These are phyloP conservation scores for Moelleriella libera DNA, from an alignment of 2,329 filamentous ascomycete species.

Conservation along the genomic window DNA sequence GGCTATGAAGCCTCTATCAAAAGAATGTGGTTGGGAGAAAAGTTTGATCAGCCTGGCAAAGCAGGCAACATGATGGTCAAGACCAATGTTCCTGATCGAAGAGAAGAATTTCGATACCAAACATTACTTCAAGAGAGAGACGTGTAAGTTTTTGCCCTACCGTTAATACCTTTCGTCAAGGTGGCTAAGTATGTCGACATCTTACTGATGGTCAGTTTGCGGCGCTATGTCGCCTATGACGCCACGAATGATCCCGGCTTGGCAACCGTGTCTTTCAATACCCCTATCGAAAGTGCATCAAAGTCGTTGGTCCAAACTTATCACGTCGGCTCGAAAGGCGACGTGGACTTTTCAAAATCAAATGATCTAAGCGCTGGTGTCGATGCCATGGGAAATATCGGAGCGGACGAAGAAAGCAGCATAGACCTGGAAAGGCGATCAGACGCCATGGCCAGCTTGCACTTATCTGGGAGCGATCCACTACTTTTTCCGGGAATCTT, in stretches of 20 bases:
- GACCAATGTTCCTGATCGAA: conserved; percentile 88
- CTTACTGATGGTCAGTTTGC: conserved; percentile 16
- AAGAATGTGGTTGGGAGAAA: conserved; percentile 74
- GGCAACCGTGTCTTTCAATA: not conserved
- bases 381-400: not conserved
- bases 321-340: not conserved
- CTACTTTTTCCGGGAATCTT: conserved; percentile 61
- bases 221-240: conserved; percentile 26
- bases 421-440: conserved; percentile 22
- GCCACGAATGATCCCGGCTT: conserved; percentile 8
- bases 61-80: conserved; percentile 86
- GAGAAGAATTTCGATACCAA: conserved; percentile 79
- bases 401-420: not conserved
- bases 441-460: conserved; percentile 25
- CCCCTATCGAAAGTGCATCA: not conserved
- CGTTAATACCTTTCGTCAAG: not conserved
- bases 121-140: conserved; percentile 72
- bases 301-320: not conserved
- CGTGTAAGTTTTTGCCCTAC: conserved; percentile 45
- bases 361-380: not conserved
- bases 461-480: conserved; percentile 47
- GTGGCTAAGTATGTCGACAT: not conserved
- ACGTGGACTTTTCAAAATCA: not conserved
- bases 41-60: conserved; percentile 65
- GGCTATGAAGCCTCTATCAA: conserved; percentile 86